Base-by-base conservation (phyloP, 108 stramenopile genomes). In the Pelagomonas calceolata region DNA sequence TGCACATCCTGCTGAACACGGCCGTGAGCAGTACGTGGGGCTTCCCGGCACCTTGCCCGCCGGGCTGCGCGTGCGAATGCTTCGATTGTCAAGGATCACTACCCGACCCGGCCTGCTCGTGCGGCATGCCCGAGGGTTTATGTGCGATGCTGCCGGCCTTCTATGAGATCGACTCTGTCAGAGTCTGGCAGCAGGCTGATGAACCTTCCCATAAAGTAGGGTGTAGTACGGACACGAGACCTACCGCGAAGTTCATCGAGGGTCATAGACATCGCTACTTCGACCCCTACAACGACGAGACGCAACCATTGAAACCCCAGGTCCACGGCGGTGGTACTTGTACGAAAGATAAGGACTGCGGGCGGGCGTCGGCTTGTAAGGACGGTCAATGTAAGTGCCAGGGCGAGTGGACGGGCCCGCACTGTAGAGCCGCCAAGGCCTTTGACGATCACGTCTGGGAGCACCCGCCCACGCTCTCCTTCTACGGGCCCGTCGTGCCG, bases 1-100 rank as follows among this genome's bases (percentile, higher is more conserved):
- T 93, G 92, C 91, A 93, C 76, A 66, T 93, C 21, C 73, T 93
- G 32, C 87, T 93, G 80, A 93, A 91, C 75, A 91, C 90, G 31
- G 92, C 92, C 29, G 87, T 91, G 26, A 85, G 89, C 0, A 80
- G 76, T 18, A 79, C 79, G n/a, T 93, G 92, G 92, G 92, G 92
- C 37, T 93, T 93, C 70, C 88, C 90, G 7, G 72, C 66, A 51
- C 90, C 90, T 4, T 90, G 88, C 73, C 92, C 90, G 0, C 83
- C 82, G 15, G 89, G 87, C 29, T 93, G 92, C 64, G 75, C 70
- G 35, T 90, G 89, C 60, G 74, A 79, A 65, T 93, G 92, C 77
- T 93, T 73, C 71, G 81, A 92, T 51, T 95, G 94, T 73, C 5
- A 10, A 5, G 39, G 39, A 5, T 10, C 5, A 12, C 9, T 43